Evolutionary conservation across 768 basidiomycete species (phyloP).

Genomic region (Kwoniella mangroviensis): DNA sequence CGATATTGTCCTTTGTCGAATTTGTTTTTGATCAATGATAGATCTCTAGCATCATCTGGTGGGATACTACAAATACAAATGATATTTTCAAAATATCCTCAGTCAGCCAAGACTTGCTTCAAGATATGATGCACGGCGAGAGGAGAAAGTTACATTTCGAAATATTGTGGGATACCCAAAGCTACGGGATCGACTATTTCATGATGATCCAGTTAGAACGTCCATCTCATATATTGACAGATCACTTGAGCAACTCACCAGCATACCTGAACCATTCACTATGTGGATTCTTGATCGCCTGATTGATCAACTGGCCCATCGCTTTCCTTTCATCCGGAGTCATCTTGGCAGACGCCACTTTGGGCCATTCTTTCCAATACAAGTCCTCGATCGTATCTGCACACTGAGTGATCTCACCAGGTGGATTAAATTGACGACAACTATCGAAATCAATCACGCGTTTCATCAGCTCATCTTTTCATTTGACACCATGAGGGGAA

Average conservation of each 20-base stretch:
- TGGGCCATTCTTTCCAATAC: slow-evolving; percentile 86
- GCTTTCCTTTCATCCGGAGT: slow-evolving; percentile 78
- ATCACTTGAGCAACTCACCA: slow-evolving; percentile 17
- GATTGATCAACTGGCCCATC: slow-evolving; percentile 71
- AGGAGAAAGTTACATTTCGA: slow-evolving; percentile 64
- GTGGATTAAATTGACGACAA: slow-evolving; percentile 90
- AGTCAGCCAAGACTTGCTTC: too few species aligned
- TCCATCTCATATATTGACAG: background rate
- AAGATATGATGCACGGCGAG: background rate
- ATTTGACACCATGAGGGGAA: too few species aligned
- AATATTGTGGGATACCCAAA: slow-evolving; percentile 84
- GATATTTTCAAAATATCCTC: background rate
- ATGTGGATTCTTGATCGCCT: slow-evolving; percentile 72
- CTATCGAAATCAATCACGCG: slow-evolving; percentile 18
- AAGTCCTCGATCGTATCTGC: slow-evolving; percentile 74
- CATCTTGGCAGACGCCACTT: slow-evolving; percentile 72
- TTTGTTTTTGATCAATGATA: slow-evolving; percentile 77
- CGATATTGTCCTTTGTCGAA: slow-evolving; percentile 82
- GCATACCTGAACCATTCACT: slow-evolving; percentile 55
- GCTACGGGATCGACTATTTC: slow-evolving; percentile 84
- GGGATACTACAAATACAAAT: slow-evolving; percentile 63
- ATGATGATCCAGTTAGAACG: slow-evolving; percentile 57
- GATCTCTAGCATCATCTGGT: slow-evolving; percentile 81
- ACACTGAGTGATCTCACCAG: slow-evolving; percentile 71
- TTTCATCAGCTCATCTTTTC: too few species aligned